phyloP scores from a whole-genome alignment of 306 rosid genomes.

The Potentilla sterilis region DNA sequence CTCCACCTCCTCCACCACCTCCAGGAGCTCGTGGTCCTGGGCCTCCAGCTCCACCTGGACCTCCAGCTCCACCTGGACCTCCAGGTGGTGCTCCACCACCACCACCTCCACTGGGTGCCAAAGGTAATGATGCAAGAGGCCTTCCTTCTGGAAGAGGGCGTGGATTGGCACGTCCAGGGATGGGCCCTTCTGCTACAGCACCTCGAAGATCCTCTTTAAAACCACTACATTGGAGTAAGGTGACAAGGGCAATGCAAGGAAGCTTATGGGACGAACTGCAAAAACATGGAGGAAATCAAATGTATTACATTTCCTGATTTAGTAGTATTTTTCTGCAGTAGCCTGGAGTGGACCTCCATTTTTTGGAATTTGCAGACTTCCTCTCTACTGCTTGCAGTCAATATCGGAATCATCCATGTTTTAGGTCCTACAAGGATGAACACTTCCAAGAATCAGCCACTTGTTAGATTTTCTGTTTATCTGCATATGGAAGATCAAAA shows the following conservation, averaged over 20 bases:
- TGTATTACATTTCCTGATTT: constrained; percentile 43
- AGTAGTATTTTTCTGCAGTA: neutral
- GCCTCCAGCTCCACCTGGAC: constrained; percentile 35
- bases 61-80: constrained; percentile 43
- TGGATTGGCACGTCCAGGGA: constrained; percentile 66
- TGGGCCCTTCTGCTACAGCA: constrained; percentile 42
- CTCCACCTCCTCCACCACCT: constrained; percentile 40
- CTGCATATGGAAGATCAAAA: neutral
- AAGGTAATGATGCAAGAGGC: constrained; percentile 41
- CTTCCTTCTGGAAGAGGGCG: constrained; percentile 68
- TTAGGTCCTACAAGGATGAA: neutral
- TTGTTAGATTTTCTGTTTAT: neutral
- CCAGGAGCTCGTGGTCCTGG: constrained; percentile 21
- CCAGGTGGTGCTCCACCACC: constrained; percentile 50
- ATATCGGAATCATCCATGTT: neutral
- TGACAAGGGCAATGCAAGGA: constrained; percentile 87
- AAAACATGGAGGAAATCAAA: constrained; percentile 76
- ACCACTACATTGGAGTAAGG: constrained; percentile 97
- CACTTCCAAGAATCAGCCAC: neutral
- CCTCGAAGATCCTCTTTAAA: constrained; percentile 74
- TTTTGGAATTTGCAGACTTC: constrained; percentile 3
- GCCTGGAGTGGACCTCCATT: neutral
- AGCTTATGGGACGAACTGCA: constrained; percentile 98
- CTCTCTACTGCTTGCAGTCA: neutral
- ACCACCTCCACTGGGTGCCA: constrained; percentile 35